Conservation (phyloP, 116 monocot species). For the Phalaenopsis hybrid region DNA sequence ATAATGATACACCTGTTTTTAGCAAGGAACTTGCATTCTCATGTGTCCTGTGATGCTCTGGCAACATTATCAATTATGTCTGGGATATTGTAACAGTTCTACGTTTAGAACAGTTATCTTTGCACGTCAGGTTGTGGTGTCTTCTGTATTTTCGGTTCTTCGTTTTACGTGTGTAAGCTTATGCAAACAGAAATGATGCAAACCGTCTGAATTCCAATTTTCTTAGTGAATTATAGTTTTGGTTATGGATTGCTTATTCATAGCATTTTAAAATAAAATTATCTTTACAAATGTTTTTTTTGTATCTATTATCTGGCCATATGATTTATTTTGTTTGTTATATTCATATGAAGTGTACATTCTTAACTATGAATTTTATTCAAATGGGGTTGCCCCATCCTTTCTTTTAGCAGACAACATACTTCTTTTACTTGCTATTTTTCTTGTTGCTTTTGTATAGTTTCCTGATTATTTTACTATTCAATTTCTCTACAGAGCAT, state of each 20-base stretch:
- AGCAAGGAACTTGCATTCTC: not conserved
- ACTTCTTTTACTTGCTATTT: not conserved
- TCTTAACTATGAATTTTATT: not conserved
- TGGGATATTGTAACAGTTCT: not conserved
- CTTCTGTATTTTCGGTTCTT: not conserved
- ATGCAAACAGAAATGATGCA: not conserved
- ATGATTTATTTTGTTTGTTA: conserved; percentile 2
- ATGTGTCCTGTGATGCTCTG: not conserved
- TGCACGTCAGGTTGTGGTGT: not conserved
- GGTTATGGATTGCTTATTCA: not conserved
- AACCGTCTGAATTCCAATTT: not conserved
- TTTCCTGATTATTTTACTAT: not conserved
- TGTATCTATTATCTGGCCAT: not conserved
- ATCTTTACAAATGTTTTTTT: too few species aligned
- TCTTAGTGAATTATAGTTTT: not conserved
- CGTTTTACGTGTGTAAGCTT: not conserved
- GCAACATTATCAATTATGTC: not conserved
- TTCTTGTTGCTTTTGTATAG: not conserved
- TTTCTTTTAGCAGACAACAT: not conserved
- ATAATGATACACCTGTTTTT: not conserved
- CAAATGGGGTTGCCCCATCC: not conserved
- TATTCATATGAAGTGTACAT: not conserved
- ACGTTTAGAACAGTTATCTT: not conserved
- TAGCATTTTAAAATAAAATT: too few species aligned
- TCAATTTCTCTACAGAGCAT: conserved; percentile 66